These are phyloP conservation scores for Biscogniauxia marginata DNA, from an alignment of 2,329 filamentous ascomycete species.

Conservation along the genomic window DNA sequence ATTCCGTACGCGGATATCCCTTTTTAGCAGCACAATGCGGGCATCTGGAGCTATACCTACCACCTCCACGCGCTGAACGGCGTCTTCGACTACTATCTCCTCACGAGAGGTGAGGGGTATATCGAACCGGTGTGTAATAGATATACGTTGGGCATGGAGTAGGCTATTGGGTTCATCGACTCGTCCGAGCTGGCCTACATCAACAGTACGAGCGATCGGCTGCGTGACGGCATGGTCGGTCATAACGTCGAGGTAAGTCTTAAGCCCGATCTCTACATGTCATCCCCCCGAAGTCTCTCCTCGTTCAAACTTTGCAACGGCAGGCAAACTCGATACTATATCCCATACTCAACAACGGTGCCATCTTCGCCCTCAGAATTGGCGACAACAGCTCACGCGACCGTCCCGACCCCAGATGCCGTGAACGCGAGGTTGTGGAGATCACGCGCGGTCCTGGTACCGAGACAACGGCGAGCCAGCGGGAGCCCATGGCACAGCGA, in stretches of 20 bases:
- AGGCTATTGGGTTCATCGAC: constrained; percentile 2
- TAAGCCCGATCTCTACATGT: no score
- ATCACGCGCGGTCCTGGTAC: not conserved
- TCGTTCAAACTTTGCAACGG: not conserved
- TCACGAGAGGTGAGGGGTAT: constrained; percentile 1
- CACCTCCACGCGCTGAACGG: constrained; percentile 5
- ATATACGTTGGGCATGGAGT: constrained; percentile 1
- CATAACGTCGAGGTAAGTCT: constrained; percentile 7
- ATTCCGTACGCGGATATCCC: constrained; percentile 1
- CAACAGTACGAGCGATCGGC: constrained; percentile 1
- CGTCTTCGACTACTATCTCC: constrained; percentile 4
- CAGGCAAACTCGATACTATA: not conserved
- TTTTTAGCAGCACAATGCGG: not conserved
- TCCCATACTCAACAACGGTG: not conserved
- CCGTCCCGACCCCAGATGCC: not conserved
- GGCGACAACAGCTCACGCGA: not conserved
- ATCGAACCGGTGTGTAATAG: constrained; percentile 3
- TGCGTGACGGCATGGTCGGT: not conserved
- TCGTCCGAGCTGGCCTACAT: constrained; percentile 5
- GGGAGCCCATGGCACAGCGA: not conserved
- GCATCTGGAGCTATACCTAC: constrained; percentile 4
- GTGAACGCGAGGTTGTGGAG: constrained; percentile 2
- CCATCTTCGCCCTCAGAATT: not conserved
- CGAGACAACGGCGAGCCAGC: constrained; percentile 1
- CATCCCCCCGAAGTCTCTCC: not conserved